A percentile compares a stretch with the other conserved stretches of the same genome.
Conservation (phyloP, 73 alveolate genomes). For the Paramecium octaurelia region DNA sequence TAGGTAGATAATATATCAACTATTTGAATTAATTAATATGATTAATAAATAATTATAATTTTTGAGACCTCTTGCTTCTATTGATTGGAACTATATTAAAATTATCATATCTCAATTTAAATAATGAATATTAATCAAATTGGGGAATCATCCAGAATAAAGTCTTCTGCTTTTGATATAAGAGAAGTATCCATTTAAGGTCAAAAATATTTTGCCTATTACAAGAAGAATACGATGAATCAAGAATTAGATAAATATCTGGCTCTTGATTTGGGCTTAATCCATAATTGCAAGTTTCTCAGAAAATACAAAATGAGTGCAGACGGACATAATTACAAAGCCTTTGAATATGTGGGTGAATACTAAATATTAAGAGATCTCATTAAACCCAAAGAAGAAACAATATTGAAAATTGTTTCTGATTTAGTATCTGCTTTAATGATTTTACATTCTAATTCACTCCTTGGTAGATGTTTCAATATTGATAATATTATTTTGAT, state of each 20-base stretch:
- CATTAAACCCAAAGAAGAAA: background rate
- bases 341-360: background rate
- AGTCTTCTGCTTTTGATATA: background rate
- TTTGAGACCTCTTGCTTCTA: background rate
- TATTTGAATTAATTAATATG: background rate
- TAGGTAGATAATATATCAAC: background rate
- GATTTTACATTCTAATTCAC: background rate
- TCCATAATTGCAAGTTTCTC: background rate
- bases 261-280: background rate
- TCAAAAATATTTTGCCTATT: background rate
- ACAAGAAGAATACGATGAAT: background rate
- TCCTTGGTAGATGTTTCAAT: background rate
- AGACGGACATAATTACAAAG: background rate
- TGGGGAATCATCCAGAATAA: background rate
- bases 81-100: background rate
- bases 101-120: background rate
- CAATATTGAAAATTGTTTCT: background rate
- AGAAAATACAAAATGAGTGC: background rate
- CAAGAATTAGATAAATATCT: background rate
- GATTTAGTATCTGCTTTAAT: background rate
- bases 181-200: background rate
- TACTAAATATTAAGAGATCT: background rate
- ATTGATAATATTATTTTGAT: background rate
- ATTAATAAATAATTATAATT: background rate
- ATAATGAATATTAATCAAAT: background rate